A percentile compares a stretch with the other conserved stretches of the same genome.
Conservation (phyloP, 192 early-diverging fungal genomes). For the Umbelopsis ramanniana region DNA sequence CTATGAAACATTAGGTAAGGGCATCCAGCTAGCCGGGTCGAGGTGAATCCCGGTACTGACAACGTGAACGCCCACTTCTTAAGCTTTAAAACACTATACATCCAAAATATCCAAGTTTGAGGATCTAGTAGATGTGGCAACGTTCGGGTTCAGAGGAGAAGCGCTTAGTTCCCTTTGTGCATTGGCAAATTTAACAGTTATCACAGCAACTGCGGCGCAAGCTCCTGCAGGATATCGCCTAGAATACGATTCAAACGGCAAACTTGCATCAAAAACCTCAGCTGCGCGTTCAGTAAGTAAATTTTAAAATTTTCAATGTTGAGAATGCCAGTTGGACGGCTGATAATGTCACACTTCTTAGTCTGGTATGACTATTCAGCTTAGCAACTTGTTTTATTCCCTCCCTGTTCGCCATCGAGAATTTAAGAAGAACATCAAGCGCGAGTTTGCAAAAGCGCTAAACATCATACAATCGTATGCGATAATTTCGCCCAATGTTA, state of each 20-base stretch:
- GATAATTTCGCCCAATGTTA: slow-evolving; percentile 69
- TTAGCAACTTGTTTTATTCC: slow-evolving; percentile 77
- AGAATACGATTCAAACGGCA: slow-evolving; percentile 70
- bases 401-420: slow-evolving; percentile 89
- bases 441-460: slow-evolving; percentile 80
- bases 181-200: slow-evolving; percentile 65
- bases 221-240: slow-evolving; percentile 66
- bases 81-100: slow-evolving; percentile 86
- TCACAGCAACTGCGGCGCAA: slow-evolving; percentile 66
- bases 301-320: slow-evolving; percentile 26
- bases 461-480: slow-evolving; percentile 85
- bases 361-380: slow-evolving; percentile 79
- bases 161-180: slow-evolving; percentile 91
- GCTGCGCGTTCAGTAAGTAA: slow-evolving; percentile 56
- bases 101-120: slow-evolving; percentile 83
- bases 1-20: slow-evolving; percentile 67
- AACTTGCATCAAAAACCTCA: slow-evolving; percentile 47
- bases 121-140: slow-evolving; percentile 72
- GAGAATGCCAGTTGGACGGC: background rate
- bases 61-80: background rate
- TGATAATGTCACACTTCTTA: background rate
- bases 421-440: slow-evolving; percentile 80
- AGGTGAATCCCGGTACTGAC: too few relatives aligned
- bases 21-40: too few relatives aligned
- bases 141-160: slow-evolving; percentile 95